Conservation (phyloP, 352 stramenopile species). For the Peronospora destructor region DNA sequence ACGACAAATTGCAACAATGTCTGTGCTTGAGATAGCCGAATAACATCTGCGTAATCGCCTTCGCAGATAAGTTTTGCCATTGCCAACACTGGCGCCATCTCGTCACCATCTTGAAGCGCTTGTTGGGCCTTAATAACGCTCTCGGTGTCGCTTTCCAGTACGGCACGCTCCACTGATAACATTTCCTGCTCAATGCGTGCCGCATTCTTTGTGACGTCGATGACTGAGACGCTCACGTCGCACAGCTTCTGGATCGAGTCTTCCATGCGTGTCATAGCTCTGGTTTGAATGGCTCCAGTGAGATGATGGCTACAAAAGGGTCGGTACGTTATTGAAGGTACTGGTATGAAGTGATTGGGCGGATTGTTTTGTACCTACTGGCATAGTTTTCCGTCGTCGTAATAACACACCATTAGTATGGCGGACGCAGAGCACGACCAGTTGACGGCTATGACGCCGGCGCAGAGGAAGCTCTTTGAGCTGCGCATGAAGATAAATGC, state of each 20-base stretch:
- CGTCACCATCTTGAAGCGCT: slow-evolving; percentile 15
- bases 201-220: slow-evolving; percentile 33
- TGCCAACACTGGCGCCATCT: slow-evolving; percentile 23
- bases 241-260: slow-evolving; percentile 60
- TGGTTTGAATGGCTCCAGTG: slow-evolving; percentile 12
- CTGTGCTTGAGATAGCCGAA: slow-evolving; percentile 37
- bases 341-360: neutral
- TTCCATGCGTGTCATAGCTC: slow-evolving; percentile 44
- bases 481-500: slow-evolving; percentile 83
- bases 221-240: slow-evolving; percentile 40
- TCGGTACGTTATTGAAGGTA: neutral
- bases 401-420: slow-evolving; percentile 6
- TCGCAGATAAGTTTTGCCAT: slow-evolving; percentile 56
- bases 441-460: slow-evolving; percentile 58
- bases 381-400: neutral
- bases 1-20: slow-evolving; percentile 23
- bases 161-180: slow-evolving; percentile 43
- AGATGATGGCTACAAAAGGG: neutral
- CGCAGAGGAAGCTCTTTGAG: slow-evolving; percentile 79
- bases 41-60: slow-evolving; percentile 50
- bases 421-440: slow-evolving; percentile 35
- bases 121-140: slow-evolving; percentile 14
- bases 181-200: slow-evolving; percentile 33
- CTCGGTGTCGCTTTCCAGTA: slow-evolving; percentile 44
- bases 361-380: neutral